These are phyloP conservation scores for Phytophthora nicotianae DNA, from an alignment of 352 stramenopile species.

Conservation along the genomic window DNA sequence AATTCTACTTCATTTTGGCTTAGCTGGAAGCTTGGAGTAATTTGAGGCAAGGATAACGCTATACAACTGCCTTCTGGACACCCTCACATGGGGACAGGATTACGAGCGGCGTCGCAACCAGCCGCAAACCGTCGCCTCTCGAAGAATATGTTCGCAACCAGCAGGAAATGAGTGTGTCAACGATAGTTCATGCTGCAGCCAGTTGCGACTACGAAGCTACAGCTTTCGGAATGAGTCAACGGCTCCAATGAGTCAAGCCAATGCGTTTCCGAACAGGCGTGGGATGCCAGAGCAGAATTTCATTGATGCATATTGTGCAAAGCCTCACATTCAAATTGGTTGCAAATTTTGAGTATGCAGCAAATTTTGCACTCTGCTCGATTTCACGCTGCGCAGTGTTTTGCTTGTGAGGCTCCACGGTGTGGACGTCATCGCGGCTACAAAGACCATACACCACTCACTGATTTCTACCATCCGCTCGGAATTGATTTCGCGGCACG, in stretches of 20 bases:
- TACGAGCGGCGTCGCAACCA: neutral
- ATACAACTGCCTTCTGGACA: neutral
- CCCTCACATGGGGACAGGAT: neutral
- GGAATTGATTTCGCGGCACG: slow-evolving; percentile 10
- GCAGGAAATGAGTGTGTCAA: neutral
- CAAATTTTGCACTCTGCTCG: neutral
- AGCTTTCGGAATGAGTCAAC: slow-evolving; percentile 4
- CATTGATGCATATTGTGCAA: too few relatives aligned
- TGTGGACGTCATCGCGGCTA: slow-evolving; percentile 10
- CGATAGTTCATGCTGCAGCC: neutral
- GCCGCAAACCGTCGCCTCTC: neutral
- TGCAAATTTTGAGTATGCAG: too few relatives aligned
- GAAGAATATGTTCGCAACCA: neutral
- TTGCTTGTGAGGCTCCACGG: slow-evolving; percentile 1
- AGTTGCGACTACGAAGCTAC: neutral
- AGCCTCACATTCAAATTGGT: too few relatives aligned
- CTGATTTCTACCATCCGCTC: slow-evolving; percentile 10
- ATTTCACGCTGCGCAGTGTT: slow-evolving; percentile 6
- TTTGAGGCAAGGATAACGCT: neutral
- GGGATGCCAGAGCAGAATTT: too few relatives aligned
- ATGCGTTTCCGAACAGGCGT: neutral
- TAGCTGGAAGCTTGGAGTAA: neutral
- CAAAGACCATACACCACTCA: slow-evolving; percentile 12
- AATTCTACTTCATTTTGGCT: too few relatives aligned
- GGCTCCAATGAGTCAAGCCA: slow-evolving; percentile 3